Conservation (phyloP, 305 asterid species). For the Fraxinus platypoda region DNA sequence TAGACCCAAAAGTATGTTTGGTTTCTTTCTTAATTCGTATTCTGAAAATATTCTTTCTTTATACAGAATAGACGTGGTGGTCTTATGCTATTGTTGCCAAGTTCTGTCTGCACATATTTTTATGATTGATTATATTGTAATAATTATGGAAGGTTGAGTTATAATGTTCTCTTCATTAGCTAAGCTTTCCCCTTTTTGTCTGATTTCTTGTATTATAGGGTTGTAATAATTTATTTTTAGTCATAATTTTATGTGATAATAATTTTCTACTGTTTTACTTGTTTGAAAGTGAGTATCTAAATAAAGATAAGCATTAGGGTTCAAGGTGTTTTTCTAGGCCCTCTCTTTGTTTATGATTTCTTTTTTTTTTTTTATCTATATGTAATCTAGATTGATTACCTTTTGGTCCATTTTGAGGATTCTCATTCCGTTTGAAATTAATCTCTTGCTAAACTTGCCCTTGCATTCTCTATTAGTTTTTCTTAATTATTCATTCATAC, state of each 20-base stretch:
- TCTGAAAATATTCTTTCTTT: conserved; percentile 13
- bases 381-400: neutral
- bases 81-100: neutral
- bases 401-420: neutral
- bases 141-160: neutral
- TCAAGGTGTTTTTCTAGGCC: neutral
- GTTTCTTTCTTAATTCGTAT: conserved; percentile 17
- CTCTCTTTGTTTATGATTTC: neutral
- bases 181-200: conserved; percentile 18
- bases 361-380: neutral
- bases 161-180: conserved; percentile 12
- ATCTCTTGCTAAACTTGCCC: neutral
- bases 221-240: conserved; percentile 15
- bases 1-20: conserved; percentile 61
- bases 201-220: conserved; percentile 15
- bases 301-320: neutral
- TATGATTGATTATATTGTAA: neutral
- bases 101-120: conserved; percentile 1
- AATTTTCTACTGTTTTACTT: conserved; percentile 10
- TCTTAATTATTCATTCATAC: neutral
- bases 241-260: conserved; percentile 9
- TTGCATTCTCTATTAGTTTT: neutral
- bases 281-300: conserved; percentile 11
- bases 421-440: neutral
- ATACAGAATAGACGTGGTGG: conserved; percentile 9